phyloP scores from a whole-genome alignment of 768 basidiomycete genomes.

The Leccinum truebloodii region DNA sequence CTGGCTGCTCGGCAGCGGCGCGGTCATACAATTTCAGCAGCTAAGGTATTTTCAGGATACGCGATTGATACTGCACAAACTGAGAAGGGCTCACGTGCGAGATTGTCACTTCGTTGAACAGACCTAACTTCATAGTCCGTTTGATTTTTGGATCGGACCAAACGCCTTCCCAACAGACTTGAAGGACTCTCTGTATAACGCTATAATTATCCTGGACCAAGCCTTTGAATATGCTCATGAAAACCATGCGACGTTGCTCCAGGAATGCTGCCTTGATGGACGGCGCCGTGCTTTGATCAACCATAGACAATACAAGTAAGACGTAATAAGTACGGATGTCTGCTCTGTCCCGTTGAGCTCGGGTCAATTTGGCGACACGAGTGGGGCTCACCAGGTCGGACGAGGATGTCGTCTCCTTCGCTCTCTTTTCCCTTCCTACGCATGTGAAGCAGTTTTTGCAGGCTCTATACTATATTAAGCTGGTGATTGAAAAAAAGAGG shows the following conservation, averaged over 20 bases:
- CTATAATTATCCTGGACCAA: slow-evolving; percentile 64
- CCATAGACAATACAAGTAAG: slow-evolving; percentile 71
- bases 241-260: slow-evolving; percentile 66
- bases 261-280: slow-evolving; percentile 64
- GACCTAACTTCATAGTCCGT: slow-evolving; percentile 64
- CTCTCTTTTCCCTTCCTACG: slow-evolving; percentile 56
- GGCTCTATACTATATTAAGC: slow-evolving; percentile 41
- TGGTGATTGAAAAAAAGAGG: slow-evolving; percentile 1
- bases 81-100: slow-evolving; percentile 50
- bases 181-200: slow-evolving; percentile 64
- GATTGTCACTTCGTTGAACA: slow-evolving; percentile 70
- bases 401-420: slow-evolving; percentile 41
- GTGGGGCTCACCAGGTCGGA: slow-evolving; percentile 53
- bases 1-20: slow-evolving; percentile 44
- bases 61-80: background rate
- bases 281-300: slow-evolving; percentile 48
- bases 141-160: slow-evolving; percentile 76
- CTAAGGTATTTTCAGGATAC: slow-evolving; percentile 34
- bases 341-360: slow-evolving; percentile 27
- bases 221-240: slow-evolving; percentile 74
- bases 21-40: slow-evolving; percentile 78
- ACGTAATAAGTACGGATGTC: slow-evolving; percentile 83
- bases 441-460: slow-evolving; percentile 70
- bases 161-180: slow-evolving; percentile 73
- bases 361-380: background rate